Percentiles rank a stretch among this genome's conserved stretches.
phyloP scores from a whole-genome alignment of 169 alveolate genomes.

The Plasmodium yoelii region DNA sequence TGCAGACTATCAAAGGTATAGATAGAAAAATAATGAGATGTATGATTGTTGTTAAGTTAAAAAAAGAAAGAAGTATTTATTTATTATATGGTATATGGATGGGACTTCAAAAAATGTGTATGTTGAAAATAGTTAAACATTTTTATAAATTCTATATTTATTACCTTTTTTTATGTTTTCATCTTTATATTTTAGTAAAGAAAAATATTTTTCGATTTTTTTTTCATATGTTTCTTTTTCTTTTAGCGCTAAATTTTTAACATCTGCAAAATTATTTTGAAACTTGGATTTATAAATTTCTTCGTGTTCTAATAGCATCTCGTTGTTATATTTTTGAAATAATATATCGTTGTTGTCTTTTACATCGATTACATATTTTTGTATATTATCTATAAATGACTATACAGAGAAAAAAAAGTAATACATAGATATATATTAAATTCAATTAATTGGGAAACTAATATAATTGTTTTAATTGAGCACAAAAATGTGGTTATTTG shows the following conservation, averaged over 20 bases:
- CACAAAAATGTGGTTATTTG: conserved; percentile 7
- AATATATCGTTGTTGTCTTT: neutral
- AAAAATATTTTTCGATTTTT: conserved; percentile 68
- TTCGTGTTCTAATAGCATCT: conserved; percentile 5
- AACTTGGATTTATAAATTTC: conserved; percentile 19
- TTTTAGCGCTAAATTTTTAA: conserved; percentile 25
- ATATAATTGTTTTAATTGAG: neutral
- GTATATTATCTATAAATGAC: conserved; percentile 49
- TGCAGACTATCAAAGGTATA: conserved; percentile 27
- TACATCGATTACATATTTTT: conserved; percentile 23
- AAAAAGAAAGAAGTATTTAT: neutral
- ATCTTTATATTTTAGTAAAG: conserved; percentile 50
- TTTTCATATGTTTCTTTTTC: conserved; percentile 66
- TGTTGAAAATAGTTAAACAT: neutral
- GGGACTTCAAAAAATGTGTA: neutral
- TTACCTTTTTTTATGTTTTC: conserved; percentile 61
- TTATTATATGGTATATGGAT: neutral
- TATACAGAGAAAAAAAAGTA: conserved; percentile 5
- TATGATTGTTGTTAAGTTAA: neutral
- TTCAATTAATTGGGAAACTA: too few species aligned
- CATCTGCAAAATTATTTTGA: conserved; percentile 56
- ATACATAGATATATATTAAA: too few species aligned
- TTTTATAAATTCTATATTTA: neutral
- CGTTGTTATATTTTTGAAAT: neutral
- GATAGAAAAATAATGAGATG: neutral